phyloP scores from a whole-genome alignment of 192 early-diverging fungal species.

The Rhizophagus sp. region DNA sequence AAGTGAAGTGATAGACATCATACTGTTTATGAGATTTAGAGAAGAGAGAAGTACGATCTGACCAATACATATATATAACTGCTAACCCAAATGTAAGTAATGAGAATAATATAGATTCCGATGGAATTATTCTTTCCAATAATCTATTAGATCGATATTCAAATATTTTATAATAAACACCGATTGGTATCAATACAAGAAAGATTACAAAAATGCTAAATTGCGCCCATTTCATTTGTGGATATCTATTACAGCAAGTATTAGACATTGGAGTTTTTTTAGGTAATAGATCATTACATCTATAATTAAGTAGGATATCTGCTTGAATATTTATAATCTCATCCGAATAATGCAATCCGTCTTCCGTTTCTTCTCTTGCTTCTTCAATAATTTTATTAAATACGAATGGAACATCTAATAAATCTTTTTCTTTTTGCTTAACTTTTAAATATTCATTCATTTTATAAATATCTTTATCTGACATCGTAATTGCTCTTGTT shows the following conservation, averaged over 20 bases:
- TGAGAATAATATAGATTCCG: constrained; percentile 36
- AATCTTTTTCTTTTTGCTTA: background rate
- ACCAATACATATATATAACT: constrained; percentile 61
- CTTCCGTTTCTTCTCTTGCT: constrained; percentile 47
- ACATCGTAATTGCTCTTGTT: constrained; percentile 49
- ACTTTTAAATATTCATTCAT: constrained; percentile 60
- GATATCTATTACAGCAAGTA: constrained; percentile 65
- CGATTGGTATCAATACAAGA: constrained; percentile 43
- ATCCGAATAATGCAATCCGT: constrained; percentile 71
- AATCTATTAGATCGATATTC: background rate
- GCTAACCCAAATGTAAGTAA: constrained; percentile 53
- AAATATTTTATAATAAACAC: constrained; percentile 34
- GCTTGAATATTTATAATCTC: constrained; percentile 51
- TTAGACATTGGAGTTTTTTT: constrained; percentile 49
- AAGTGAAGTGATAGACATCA: constrained; percentile 43
- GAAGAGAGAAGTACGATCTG: constrained; percentile 71
- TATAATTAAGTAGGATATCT: constrained; percentile 57
- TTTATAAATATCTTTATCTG: constrained; percentile 40
- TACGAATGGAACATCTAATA: constrained; percentile 48
- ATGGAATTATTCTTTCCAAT: constrained; percentile 30
- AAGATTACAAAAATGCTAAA: constrained; percentile 39
- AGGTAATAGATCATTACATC: constrained; percentile 56
- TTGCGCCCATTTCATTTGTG: constrained; percentile 46
- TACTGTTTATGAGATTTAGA: constrained; percentile 67
- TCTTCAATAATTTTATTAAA: constrained; percentile 53